phyloP scores from a whole-genome alignment of 768 basidiomycete genomes.

The Phlegmacium glaucopus region DNA sequence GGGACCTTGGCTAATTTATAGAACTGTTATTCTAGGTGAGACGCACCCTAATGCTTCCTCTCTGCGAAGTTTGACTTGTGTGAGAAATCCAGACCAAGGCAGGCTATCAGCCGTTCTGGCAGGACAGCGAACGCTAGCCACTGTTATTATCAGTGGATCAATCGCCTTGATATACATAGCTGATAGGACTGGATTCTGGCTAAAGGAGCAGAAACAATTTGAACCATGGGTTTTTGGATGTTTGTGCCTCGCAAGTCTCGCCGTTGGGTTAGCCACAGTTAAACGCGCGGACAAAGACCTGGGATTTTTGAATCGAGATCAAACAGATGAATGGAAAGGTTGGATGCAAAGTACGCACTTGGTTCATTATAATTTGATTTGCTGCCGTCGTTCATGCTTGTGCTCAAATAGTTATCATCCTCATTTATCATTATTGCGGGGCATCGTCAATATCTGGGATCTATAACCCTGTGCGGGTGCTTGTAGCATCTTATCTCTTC shows the following conservation, averaged over 20 bases:
- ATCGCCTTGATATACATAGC: constrained; percentile 71
- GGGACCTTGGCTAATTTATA: constrained; percentile 48
- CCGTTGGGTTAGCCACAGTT: constrained; percentile 59
- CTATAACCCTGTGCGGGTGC: constrained; percentile 85
- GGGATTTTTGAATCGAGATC: constrained; percentile 87
- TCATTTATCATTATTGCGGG: constrained; percentile 90
- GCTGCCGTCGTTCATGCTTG: not conserved
- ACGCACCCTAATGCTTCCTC: too few species aligned
- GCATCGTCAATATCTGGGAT: constrained; percentile 92
- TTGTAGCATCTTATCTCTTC: constrained; percentile 88
- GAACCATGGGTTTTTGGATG: constrained; percentile 63
- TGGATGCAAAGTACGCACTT: constrained; percentile 87
- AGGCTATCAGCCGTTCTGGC: constrained; percentile 2
- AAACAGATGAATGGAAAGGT: constrained; percentile 97
- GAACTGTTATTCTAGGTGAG: constrained; percentile 17
- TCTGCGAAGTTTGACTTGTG: too few species aligned
- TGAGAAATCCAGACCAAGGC: constrained; percentile 3
- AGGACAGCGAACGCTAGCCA: constrained; percentile 28
- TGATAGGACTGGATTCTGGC: constrained; percentile 84
- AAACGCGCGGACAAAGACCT: constrained; percentile 76
- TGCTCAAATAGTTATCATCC: constrained; percentile 60
- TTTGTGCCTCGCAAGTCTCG: constrained; percentile 52
- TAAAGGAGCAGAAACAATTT: constrained; percentile 88
- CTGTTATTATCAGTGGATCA: constrained; percentile 62
- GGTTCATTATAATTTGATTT: constrained; percentile 6